Conservation (phyloP, 1,139 yeast genomes). For the Geotrichum phurueaensis region DNA sequence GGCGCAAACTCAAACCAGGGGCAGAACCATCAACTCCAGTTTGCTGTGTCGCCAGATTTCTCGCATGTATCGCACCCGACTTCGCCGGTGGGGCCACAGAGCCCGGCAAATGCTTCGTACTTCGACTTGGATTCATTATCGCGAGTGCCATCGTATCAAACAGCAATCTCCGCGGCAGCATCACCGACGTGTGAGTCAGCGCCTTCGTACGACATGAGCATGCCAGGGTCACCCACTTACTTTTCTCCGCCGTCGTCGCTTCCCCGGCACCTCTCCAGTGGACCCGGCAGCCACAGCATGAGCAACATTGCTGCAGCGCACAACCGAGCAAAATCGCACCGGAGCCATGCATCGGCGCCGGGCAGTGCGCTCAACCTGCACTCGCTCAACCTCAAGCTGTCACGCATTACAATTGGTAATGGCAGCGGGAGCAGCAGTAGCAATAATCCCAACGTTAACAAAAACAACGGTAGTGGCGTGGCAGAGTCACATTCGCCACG, state of each 20-base stretch:
- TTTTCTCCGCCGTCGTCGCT: neutral
- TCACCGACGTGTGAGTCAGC: slow-evolving; percentile 20
- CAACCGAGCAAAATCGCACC: neutral
- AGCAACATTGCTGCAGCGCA: neutral
- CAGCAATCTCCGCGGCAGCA: slow-evolving; percentile 44
- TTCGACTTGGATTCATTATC: slow-evolving; percentile 45
- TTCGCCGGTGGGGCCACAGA: neutral
- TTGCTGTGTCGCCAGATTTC: slow-evolving; percentile 8
- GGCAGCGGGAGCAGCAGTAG: neutral
- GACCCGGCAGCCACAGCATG: neutral
- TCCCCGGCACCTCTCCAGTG: neutral
- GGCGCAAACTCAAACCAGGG: neutral
- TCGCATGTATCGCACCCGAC: slow-evolving; percentile 6
- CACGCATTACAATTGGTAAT: neutral
- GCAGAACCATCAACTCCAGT: neutral
- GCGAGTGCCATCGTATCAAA: slow-evolving; percentile 75
- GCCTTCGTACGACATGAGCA: slow-evolving; percentile 5
- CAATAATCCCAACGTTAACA: neutral
- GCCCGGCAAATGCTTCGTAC: neutral
- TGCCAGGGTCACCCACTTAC: neutral
- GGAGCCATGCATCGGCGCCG: slow-evolving; percentile 1
- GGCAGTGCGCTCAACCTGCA: slow-evolving; percentile 9
- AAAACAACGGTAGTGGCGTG: neutral
- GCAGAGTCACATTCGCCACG: neutral
- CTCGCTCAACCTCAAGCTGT: slow-evolving; percentile 6